Conservation (phyloP, 371 early-diverging fungal genomes). For the Mucor irregularis region DNA sequence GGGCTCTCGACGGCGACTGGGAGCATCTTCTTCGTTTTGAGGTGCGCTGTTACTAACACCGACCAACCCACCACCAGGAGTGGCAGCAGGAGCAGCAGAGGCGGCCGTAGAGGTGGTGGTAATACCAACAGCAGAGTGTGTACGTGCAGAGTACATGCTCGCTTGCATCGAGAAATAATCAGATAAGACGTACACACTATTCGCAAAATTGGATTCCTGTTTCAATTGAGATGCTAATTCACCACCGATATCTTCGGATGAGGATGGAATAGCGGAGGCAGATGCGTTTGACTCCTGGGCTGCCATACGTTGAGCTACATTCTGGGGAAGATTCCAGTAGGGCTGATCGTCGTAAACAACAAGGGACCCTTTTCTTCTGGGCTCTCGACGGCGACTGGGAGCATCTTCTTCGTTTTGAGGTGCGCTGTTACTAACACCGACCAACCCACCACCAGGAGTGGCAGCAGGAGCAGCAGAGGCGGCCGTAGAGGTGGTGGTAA, state of each 20-base stretch:
- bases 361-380: slow-evolving; percentile 58
- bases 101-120: too few relatives aligned
- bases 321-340: slow-evolving; percentile 28
- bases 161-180: slow-evolving; percentile 25
- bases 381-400: slow-evolving; percentile 32
- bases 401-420: slow-evolving; percentile 14
- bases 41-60: too few relatives aligned
- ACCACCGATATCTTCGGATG: slow-evolving; percentile 23
- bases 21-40: slow-evolving; percentile 16
- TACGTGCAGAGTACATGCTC: slow-evolving; percentile 29
- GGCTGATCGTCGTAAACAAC: slow-evolving; percentile 68
- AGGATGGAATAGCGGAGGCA: slow-evolving; percentile 23
- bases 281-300: slow-evolving; percentile 25
- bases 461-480: not conserved
- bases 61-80: not conserved
- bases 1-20: slow-evolving; percentile 34
- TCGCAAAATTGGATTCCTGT: not conserved
- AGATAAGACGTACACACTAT: slow-evolving; percentile 5
- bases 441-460: not conserved
- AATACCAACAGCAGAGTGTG: slow-evolving; percentile 33
- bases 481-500: slow-evolving; percentile 28
- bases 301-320: slow-evolving; percentile 19
- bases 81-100: not conserved
- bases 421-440: too few relatives aligned
- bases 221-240: slow-evolving; percentile 25